These are phyloP conservation scores for Naganishia liquefaciens DNA, from an alignment of 1,284 basidiomycete genomes.

Conservation along the genomic window DNA sequence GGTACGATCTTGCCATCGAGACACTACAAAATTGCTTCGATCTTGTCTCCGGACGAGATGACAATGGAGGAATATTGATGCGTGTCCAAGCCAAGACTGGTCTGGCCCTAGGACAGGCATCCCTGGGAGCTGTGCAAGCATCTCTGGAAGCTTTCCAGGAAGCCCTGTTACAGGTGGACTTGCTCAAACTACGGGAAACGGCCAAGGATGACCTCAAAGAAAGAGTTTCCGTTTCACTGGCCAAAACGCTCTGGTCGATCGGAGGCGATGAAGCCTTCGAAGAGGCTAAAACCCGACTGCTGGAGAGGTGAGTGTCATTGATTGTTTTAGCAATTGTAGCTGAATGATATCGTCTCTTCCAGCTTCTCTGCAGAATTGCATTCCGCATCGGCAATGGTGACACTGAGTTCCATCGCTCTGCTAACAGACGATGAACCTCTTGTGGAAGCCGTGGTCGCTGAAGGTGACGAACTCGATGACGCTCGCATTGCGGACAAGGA, in stretches of 20 bases:
- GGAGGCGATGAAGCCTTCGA: slow-evolving; percentile 73
- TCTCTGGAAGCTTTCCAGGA: slow-evolving; percentile 68
- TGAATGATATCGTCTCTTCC: slow-evolving; percentile 36
- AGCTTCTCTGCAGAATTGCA: slow-evolving; percentile 64
- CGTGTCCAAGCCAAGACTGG: slow-evolving; percentile 68
- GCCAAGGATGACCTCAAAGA: slow-evolving; percentile 60
- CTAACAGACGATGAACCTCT: slow-evolving; percentile 74
- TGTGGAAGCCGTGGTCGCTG: slow-evolving; percentile 81
- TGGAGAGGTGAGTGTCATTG: slow-evolving; percentile 70
- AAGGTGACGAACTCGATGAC: slow-evolving; percentile 69
- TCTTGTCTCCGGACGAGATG: slow-evolving; percentile 63
- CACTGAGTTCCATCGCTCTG: slow-evolving; percentile 82
- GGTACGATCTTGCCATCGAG: slow-evolving; percentile 65
- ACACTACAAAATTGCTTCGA: slow-evolving; percentile 73
- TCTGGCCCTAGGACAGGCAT: slow-evolving; percentile 71
- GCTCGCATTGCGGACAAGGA: slow-evolving; percentile 24
- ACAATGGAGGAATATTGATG: slow-evolving; percentile 48
- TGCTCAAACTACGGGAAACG: slow-evolving; percentile 31
- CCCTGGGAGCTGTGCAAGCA: slow-evolving; percentile 63
- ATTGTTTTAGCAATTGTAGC: slow-evolving; percentile 8
- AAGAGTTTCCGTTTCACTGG: slow-evolving; percentile 72
- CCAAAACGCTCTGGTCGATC: slow-evolving; percentile 78
- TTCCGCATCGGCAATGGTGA: slow-evolving; percentile 70
- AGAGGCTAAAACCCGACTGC: slow-evolving; percentile 72
- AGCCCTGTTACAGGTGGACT: slow-evolving; percentile 60